Conservation (phyloP, 2,329 filamentous ascomycete species). For the Alternaria infectoria region DNA sequence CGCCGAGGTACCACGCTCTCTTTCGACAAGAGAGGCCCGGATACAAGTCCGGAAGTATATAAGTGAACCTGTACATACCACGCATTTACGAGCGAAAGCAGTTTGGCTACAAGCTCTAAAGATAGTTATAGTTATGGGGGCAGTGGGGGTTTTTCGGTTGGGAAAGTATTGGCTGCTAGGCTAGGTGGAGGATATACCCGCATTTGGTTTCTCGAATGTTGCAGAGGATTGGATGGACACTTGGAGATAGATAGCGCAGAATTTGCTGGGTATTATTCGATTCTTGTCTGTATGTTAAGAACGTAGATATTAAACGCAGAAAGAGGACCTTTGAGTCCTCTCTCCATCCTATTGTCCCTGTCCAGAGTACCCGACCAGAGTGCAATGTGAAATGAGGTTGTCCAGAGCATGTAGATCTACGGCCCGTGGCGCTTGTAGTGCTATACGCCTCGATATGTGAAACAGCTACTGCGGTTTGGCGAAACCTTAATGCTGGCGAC, state of each 20-base stretch:
- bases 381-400: not conserved
- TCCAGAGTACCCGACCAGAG: not conserved
- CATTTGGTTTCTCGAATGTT: not conserved
- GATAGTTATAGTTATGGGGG: not conserved
- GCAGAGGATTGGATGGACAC: not conserved
- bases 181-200: slow-evolving; percentile 5
- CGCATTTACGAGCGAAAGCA: not conserved
- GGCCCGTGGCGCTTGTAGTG: not conserved
- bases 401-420: not conserved
- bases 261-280: not conserved
- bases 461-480: slow-evolving; percentile 1
- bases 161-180: slow-evolving; percentile 1
- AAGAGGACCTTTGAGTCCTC: not conserved
- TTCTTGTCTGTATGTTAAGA: not conserved
- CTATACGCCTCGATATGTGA: slow-evolving; percentile 12
- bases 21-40: not conserved
- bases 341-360: not conserved
- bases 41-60: slow-evolving; percentile 5
- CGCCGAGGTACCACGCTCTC: not conserved
- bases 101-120: not conserved
- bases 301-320: too few species aligned
- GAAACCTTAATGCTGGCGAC: not conserved
- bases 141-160: not conserved
- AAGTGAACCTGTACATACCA: not conserved
- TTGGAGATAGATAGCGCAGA: not conserved